phyloP scores from a whole-genome alignment of 805 yeast genomes.

The Cyberlindnera xishuangbannaensis region DNA sequence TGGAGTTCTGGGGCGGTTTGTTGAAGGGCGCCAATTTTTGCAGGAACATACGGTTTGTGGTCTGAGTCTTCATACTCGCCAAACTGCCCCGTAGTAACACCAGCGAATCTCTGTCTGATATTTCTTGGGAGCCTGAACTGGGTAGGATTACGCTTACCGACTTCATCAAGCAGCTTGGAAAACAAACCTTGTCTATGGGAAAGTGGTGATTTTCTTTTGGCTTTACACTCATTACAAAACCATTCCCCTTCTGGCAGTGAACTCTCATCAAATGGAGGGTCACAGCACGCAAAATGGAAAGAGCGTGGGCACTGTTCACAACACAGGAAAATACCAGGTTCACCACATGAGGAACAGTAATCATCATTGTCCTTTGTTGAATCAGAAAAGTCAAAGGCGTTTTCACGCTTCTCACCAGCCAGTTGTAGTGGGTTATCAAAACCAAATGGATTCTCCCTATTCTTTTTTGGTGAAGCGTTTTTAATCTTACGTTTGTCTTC shows the following conservation, averaged over 20 bases:
- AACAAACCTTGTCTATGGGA: constrained; percentile 37
- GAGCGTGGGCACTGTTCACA: constrained; percentile 92
- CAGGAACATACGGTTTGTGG: constrained; percentile 42
- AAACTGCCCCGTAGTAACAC: constrained; percentile 56
- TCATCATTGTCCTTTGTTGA: constrained; percentile 62
- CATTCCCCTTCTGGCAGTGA: constrained; percentile 82
- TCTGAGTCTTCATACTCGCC: constrained; percentile 73
- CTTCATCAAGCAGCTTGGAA: constrained; percentile 51
- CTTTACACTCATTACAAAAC: constrained; percentile 76
- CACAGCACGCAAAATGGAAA: constrained; percentile 86
- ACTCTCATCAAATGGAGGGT: constrained; percentile 79
- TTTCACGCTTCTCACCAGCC: constrained; percentile 29
- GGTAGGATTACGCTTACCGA: constrained; percentile 56
- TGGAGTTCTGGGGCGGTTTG: constrained; percentile 58
- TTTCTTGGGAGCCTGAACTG: constrained; percentile 63
- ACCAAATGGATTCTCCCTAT: constrained; percentile 39
- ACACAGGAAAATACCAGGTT: constrained; percentile 83
- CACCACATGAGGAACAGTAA: constrained; percentile 86
- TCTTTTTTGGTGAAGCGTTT: constrained; percentile 26
- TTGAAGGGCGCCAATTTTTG: constrained; percentile 38
- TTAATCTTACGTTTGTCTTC: constrained; percentile 21
- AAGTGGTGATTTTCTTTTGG: constrained; percentile 34
- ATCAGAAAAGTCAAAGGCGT: constrained; percentile 25
- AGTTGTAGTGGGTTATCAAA: constrained; percentile 29
- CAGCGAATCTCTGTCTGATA: constrained; percentile 65